Base-by-base conservation (phyloP, 345 rosid species). In the Syzygium jambos region DNA sequence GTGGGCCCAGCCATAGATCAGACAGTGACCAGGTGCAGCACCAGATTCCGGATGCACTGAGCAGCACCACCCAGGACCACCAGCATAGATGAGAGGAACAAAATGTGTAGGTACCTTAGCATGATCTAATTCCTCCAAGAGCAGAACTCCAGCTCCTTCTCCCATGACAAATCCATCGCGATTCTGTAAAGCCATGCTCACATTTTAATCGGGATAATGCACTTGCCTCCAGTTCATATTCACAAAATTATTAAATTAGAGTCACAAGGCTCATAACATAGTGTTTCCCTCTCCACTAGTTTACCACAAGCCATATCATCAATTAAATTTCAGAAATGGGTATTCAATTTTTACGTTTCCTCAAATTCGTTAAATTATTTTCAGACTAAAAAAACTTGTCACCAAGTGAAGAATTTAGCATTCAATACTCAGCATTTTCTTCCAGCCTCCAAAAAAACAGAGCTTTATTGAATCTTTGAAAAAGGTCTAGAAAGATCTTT, bases 151-250 rank as follows among this genome's bases (percentile, higher is more conserved):
- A 43, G 94, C 94, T 89, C 95, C 94, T 90, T 94, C 95, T 46
- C 95, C 95, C 92, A 94, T 90, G 38, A 94, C 94, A 86, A 94
- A 92, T 89, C 95, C 95, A 89, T 94, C 94, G 23, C 93, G 91
- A 85, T 85, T 90, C 95, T 94, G 92, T 87, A 88, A 77, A 92
- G 51, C 78, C 84, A 89, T 51, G 52, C 83, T 84, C 54, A 87
- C 22, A 87, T 54, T 51, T 68, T 57, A 34, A 34, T 57, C 10
- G 19, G 51, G 43, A 68, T 22, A 6, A 61, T 38, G 22, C 49
- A 73, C 21, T 27, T 61, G 49, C 49, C 82, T 73, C 49, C 25
- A 34, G 27, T 73, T 19, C 82, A 73, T 73, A 73, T 19, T 38
- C 82, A 73, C 82, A 17, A 73, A 34, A 38, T 38, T 21, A 73